Evolutionary conservation across 805 yeast species (phyloP), one percentile per base, ranked within the genome.

Genomic region (Kazachstania psychrophila): DNA sequence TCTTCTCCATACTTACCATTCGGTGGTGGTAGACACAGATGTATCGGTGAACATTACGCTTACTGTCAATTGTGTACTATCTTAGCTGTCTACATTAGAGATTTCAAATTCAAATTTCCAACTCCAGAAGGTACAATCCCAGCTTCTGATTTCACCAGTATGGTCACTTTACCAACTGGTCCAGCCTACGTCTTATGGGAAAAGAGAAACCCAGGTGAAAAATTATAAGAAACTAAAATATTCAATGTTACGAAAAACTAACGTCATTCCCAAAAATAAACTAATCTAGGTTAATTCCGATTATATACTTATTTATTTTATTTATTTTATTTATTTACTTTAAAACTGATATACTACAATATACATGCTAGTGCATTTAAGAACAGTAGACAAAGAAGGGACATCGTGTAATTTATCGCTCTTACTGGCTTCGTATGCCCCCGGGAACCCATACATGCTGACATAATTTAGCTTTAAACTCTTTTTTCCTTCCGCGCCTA

Each of bases 21-120:
- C 55, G 98, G 98, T 51, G 98, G 97, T 62, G 98, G 98, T 49
- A 83, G 98, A 72, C 98, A 92, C 63, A 82, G 98, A 68, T 92
- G 98, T 67, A 89, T 92, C 55, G 98, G 98, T 59, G 98, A 92
- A 65, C 97, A 89, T 60, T 92, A 92, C 66, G 98, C 98, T 18
- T 85, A 79, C 61, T 77, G 80, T 48, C 98, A 92, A 69, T 73
- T 92, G 47, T 95, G 95, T 34, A 78, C 92, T 34, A 69, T 92
- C 42, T 67, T 92, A 55, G 64, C 84, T 26, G 74, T 86, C 13
- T 83, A 69, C 58, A 71, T 89, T 23, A 81, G 79, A 61, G 77
- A 80, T 43, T 64, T 83, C 58, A 79, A 72, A 58, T 88, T 95
- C 95, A 69, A 70, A 26, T 68, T 76, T 40, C 74, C 79, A 34